Evolutionary conservation across 257 asterid species (phyloP), one percentile per base, ranked within the genome.

Genomic region (Euphrasia confusa): DNA sequence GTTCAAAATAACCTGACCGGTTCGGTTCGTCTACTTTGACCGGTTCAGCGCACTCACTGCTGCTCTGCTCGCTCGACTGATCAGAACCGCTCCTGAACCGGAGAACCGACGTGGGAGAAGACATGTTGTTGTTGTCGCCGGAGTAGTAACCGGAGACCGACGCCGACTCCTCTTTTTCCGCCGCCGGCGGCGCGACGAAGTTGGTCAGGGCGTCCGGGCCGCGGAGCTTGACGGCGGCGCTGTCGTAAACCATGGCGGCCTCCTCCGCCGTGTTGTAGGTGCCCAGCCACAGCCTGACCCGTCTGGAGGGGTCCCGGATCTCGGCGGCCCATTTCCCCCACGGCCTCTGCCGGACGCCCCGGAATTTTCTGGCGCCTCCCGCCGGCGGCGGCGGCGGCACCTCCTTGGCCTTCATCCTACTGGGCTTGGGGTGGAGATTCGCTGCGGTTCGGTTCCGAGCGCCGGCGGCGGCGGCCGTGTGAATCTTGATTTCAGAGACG

Each of bases 301-400:
- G 72, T n/a, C 66, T 72, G 0, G 60, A 32, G 0, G 95, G 95
- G 81, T 85, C 95, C 9, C 95, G 68, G 1, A 85, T 85, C 45
- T 85, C 95, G 1, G 95, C 90, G 0, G 95, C 95, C 88, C 88
- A 86, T 15, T 79, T 86, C 0, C 90, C 95, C 95, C 95, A 86
- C 0, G 88, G 90, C 59, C 95, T 71, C 45, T 75, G 86, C 42
- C 90, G 79, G 2, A 85, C 94, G 0, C 94, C 90, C 26, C 87
- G 69, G 66, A 80, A 83, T 78, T 83, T 85, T 63, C 77, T 67
- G 0, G 73, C 72, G 39, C 2, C 74, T 6, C 26, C 27, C 21
- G 54, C 2, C 26, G 1, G 56, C 10, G 1, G 67, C 61, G 12
- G 48, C 63, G 13, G 73, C 24, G 4, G 35, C 54, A 15, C 11